These are phyloP conservation scores for Chlorencoelia australis DNA, from an alignment of 2,329 filamentous ascomycete genomes.

Conservation along the genomic window DNA sequence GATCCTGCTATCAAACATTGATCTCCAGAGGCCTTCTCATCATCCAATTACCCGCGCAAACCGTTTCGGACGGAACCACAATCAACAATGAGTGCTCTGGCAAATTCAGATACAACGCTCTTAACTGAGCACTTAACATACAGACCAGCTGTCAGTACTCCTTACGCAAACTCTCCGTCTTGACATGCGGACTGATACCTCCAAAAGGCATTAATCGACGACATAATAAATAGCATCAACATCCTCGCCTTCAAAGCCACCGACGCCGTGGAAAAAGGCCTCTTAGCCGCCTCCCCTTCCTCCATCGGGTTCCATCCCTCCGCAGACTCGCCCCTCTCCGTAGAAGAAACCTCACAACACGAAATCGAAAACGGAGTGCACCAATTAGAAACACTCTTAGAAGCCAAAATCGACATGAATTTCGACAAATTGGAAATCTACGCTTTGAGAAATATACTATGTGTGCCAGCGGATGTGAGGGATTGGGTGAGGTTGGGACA, in stretches of 20 bases:
- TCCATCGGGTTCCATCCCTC: slow-evolving; percentile 67
- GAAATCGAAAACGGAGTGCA: slow-evolving; percentile 87
- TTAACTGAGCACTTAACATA: slow-evolving; percentile 95
- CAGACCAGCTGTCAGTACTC: slow-evolving; percentile 66
- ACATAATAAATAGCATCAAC: slow-evolving; percentile 96
- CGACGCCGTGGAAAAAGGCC: slow-evolving; percentile 74
- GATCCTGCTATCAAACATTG: too few relatives aligned
- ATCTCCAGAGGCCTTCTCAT: too few relatives aligned
- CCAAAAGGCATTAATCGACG: slow-evolving; percentile 77
- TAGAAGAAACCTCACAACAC: slow-evolving; percentile 34
- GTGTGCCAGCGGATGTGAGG: slow-evolving; percentile 59
- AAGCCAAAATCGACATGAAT: slow-evolving; percentile 71
- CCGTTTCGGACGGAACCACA: too few relatives aligned
- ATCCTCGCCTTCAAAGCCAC: slow-evolving; percentile 84
- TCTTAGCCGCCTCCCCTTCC: slow-evolving; percentile 62
- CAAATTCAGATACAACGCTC: slow-evolving; percentile 43
- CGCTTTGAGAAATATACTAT: slow-evolving; percentile 75
- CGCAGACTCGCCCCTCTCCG: slow-evolving; percentile 31
- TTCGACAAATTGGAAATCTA: slow-evolving; percentile 87
- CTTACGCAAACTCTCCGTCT: not conserved
- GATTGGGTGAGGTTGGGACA: slow-evolving; percentile 75
- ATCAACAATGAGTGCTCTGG: slow-evolving; percentile 19
- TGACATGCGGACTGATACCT: slow-evolving; percentile 9
- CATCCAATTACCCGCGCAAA: too few relatives aligned
- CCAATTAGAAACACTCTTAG: slow-evolving; percentile 72